phyloP scores from a whole-genome alignment of 805 yeast species.

The Candida bentonensis region DNA sequence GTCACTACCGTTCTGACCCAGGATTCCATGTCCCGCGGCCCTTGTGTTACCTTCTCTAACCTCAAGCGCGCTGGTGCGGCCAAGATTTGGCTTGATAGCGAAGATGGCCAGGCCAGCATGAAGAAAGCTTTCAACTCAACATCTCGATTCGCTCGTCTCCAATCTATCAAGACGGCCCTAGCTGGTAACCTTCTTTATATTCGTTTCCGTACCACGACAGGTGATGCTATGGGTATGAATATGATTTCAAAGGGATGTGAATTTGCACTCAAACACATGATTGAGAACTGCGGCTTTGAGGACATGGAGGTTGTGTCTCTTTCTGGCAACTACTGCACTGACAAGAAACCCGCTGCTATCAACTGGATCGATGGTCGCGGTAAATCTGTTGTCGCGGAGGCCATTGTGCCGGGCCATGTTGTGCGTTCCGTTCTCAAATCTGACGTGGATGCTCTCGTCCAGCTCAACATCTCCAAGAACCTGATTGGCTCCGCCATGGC shows the following conservation, averaged over 20 bases:
- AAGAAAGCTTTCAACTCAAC: slow-evolving; percentile 92
- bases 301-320: slow-evolving; percentile 90
- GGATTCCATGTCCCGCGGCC: slow-evolving; percentile 99
- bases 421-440: slow-evolving; percentile 79
- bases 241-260: slow-evolving; percentile 99
- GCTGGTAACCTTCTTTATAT: slow-evolving; percentile 85
- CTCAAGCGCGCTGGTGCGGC: slow-evolving; percentile 86
- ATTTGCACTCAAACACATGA: slow-evolving; percentile 68
- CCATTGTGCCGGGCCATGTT: slow-evolving; percentile 68
- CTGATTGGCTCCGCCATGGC: slow-evolving; percentile 97
- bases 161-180: slow-evolving; percentile 78
- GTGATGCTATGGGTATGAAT: slow-evolving; percentile 99
- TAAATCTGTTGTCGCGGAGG: slow-evolving; percentile 93
- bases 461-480: slow-evolving; percentile 78
- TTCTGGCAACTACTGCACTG: slow-evolving; percentile 96
- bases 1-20: slow-evolving; percentile 79
- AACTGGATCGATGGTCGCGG: slow-evolving; percentile 99
- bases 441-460: slow-evolving; percentile 83
- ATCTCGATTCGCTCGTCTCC: slow-evolving; percentile 91
- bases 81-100: slow-evolving; percentile 89
- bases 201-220: slow-evolving; percentile 96
- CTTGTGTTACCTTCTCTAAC: slow-evolving; percentile 82
- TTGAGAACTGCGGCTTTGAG: slow-evolving; percentile 75
- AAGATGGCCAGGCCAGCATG: slow-evolving; percentile 72
- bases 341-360: slow-evolving; percentile 94